Evolutionary conservation across 805 yeast species (phyloP), one percentile per base, ranked within the genome.

Genomic region (Candida awuae): DNA sequence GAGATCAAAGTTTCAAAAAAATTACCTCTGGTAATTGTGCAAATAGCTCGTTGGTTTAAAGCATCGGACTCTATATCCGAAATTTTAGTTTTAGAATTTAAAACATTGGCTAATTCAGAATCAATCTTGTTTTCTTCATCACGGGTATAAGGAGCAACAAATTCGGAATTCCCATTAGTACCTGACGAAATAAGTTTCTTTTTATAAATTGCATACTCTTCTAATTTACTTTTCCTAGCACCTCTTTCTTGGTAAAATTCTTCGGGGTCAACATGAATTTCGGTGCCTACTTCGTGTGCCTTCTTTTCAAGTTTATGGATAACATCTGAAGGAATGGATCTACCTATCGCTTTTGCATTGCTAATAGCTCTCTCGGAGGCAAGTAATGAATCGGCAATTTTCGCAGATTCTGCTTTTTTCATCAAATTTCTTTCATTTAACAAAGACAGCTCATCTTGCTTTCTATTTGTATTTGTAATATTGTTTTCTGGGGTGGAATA

Each of bases 21-120:
- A 45, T 71, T 68, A 2, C 88, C 88, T 45, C 87, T 64, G 2
- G 85, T 78, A 28, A 83, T 68, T 5, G 84, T 80, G 46, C 82
- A 73, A 14, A 81, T 66, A n/a, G 76, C 80, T 38, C 87, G 64
- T 31, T 77, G 71, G 37, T 71, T 72, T 8, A 62, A 59, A 20
- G 58, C 58, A 48, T 74, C 74, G 14, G 76, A 62, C 45, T 76
- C 79, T 15, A 78, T 59, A 20, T 70, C 72, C 3, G 84, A 76
- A 37, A 72, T 66, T 31, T 65, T 67, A 31, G 78, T 72, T 10
- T 71, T 68, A 45, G 71, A 73, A 50, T 74, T 71, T 46, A 74
- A 57, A 43, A 63, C 56, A 16, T 66, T 68, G 0, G 85, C 84
- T 46, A 75, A 63, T 51, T 73, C 75, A 18, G 73, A 67, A 54